A percentile compares a stretch with the other conserved stretches of the same genome.
These are phyloP conservation scores for Penicillium samsonianum DNA, from an alignment of 495 filamentous ascomycete species.

Conservation along the genomic window DNA sequence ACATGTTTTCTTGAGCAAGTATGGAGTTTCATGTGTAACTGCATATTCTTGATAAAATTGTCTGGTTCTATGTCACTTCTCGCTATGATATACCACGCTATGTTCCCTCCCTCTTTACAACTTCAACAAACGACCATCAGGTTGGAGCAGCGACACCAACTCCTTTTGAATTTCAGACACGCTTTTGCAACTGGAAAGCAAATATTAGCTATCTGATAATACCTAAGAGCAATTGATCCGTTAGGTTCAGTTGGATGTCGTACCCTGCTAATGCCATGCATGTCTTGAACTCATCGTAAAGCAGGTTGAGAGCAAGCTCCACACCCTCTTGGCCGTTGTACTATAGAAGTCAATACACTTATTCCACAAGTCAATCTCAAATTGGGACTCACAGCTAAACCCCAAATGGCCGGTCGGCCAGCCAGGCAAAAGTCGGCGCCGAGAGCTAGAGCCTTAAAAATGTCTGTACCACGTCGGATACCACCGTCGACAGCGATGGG, in stretches of 20 bases:
- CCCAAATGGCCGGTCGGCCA: constrained; percentile 19
- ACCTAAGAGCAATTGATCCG: background rate
- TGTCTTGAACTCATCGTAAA: constrained; percentile 8
- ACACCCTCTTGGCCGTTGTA: constrained; percentile 10
- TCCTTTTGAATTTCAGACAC: background rate
- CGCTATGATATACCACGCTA: too few relatives aligned
- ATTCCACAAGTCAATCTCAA: too few relatives aligned
- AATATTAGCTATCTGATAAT: background rate
- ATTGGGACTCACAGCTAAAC: constrained; percentile 10
- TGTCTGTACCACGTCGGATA: constrained; percentile 18
- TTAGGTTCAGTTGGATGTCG: background rate
- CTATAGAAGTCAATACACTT: background rate
- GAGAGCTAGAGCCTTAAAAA: constrained; percentile 20
- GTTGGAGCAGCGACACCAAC: background rate
- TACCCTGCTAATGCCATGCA: constrained; percentile 11
- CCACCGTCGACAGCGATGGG: constrained; percentile 20
- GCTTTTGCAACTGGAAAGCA: background rate
- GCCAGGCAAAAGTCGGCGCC: constrained; percentile 16
- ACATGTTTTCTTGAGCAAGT: too few relatives aligned
- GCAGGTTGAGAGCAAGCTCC: constrained; percentile 7
- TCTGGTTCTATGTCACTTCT: too few relatives aligned
- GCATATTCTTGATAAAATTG: too few relatives aligned
- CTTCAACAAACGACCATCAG: constrained; percentile 1
- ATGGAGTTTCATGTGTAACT: too few relatives aligned
- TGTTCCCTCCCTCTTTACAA: background rate